Base-by-base conservation (phyloP, 441 rosid species). In the Pelargonium australe region DNA sequence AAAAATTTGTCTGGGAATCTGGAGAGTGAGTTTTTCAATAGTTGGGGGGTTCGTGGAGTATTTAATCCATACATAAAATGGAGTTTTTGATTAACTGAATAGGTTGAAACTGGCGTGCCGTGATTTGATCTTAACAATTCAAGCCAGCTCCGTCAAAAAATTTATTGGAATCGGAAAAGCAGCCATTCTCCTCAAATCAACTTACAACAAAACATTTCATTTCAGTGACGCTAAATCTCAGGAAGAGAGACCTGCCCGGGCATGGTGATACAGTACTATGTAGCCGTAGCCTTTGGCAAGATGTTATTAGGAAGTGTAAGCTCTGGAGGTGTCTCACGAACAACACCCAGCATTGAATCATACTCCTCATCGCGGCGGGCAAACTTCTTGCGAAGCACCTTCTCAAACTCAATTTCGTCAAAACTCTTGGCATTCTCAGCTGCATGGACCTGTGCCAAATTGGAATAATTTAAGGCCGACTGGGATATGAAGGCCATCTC, bases 361-460 rank as follows among this genome's bases (percentile, higher is more conserved):
- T 89, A 87, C 67, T 89, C 95, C 83, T 91, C 95, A 70, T 91
- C 95, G 58, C 80, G 76, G 53, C 0, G 70, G 67, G 88, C 93
- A 81, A 83, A 82, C 83, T 86, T 94, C 84, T 84, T 91, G 70
- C 93, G 85, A 9, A 94, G 89, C 62, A 80, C 89, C 84, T 91
- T 94, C 87, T 94, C 97, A 34, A 94, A 89, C 81, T 91, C 99
- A 4, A 87, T 85, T 77, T 81, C 88, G 62, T 85, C 88, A 16
- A 91, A 84, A 70, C 94, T 78, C 77, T 91, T 91, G 11, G 90
- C 87, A 70, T 91, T 94, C 85, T 91, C 99, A 69, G 60, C 60
- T 53, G 60, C 60, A 53, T 53, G 60, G 10, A 53, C 60, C 10
- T 53, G 60, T 16, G 60, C 60, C 20, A 53, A 53, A 16, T 16